Evolutionary conservation across 2,329 filamentous ascomycete genomes (phyloP), one percentile per base, ranked within the genome.

Genomic region (Pseudogymnoascus sp.): DNA sequence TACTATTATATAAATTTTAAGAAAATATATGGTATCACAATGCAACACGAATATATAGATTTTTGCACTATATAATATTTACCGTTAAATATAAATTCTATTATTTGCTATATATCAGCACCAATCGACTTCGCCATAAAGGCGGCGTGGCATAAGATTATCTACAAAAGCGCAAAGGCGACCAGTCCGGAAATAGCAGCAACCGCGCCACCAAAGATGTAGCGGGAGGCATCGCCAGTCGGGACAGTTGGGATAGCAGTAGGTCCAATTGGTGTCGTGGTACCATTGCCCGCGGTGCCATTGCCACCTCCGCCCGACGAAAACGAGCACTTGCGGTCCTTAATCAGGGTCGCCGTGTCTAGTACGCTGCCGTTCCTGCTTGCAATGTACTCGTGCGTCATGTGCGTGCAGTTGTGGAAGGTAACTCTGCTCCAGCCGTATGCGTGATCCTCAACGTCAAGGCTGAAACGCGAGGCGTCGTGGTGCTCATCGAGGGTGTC

Each of bases 361-460:
- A 71, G 58, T 1, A 74, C 70, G 28, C 62, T 62, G 50, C 65
- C 65, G 62, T 71, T 73, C 12, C 61, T 68, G 62, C 66, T 70
- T 20, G 68, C 68, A 20, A 76, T 64, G 53, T 73, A 73, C 20
- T 75, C 69, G 63, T 74, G 72, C 12, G 70, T 73, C 67, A 77
- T 39, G 62, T 76, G 74, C 2, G 73, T 72, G 58, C 68, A 67
- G 65, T 77, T 76, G 66, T 75, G 73, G 62, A 77, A 75, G 1
- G 71, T 74, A 47, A 77, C 65, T 41, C 65, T 68, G 50, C 67
- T 71, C 71, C 73, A 76, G 22, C 74, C 72, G 62, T 75, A 77
- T 6, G 66, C 70, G 9, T 66, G 66, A 58, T 75, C 68, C 41
- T 63, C 61, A 11, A 68, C 67, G 59, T 69, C 69, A 6, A 70